Evolutionary conservation across 257 asterid genomes (phyloP), one percentile per base, ranked within the genome.

Genomic region (Primulina eburnea): DNA sequence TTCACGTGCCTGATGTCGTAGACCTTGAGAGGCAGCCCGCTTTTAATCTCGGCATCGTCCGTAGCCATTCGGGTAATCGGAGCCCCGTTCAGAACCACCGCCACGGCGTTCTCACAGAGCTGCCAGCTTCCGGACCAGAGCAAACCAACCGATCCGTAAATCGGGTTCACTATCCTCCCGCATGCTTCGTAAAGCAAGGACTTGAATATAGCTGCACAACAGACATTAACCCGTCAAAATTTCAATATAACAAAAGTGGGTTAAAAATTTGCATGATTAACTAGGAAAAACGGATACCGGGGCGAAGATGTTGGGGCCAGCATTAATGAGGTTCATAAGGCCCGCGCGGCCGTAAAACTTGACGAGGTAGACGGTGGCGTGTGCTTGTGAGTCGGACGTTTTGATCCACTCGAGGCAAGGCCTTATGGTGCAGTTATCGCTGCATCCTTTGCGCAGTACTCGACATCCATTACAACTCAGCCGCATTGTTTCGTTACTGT

Each of bases 281-380:
- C 26, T 0, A 24, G 26, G 26, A 24, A 64, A 30, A 38, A 7
- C 2, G 29, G 7, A 18, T 9, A 83, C 97, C 97, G 62, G 97
- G 95, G 29, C 97, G 96, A 70, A 83, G 91, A 55, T 87, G 83
- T 0, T 77, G 71, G 0, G 89, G 28, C 88, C 95, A 71, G 91
- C 95, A 81, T 91, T 82, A 66, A 91, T 77, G 61, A 91, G 92
- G 80, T 89, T 87, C 79, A 92, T 68, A 8, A 92, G 90, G 7
- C 97, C 96, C 12, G 96, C 96, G 21, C 96, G 95, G 79, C 97
- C 97, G 76, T 89, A 92, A 71, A 89, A 92, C 69, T 92, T 92
- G 30, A 96, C 94, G 3, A 92, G 83, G 81, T 89, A 92, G 60
- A 92, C 89, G 65, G 96, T 89, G 71, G 97, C 97, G 77, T 83